phyloP scores from a whole-genome alignment of 768 basidiomycete species.

The Russula griseocarnosa region DNA sequence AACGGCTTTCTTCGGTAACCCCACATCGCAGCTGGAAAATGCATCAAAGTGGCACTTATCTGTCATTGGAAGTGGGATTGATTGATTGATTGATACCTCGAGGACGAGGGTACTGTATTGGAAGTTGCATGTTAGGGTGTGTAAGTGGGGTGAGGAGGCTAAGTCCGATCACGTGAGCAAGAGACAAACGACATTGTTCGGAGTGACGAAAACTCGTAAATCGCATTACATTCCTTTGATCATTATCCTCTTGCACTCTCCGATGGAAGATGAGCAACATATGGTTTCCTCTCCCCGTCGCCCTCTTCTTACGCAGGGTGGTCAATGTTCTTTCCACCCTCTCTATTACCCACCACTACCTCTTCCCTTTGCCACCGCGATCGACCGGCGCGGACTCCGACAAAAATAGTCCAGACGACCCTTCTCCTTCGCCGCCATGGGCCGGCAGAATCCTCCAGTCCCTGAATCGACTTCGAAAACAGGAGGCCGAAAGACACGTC shows the following conservation, averaged over 20 bases:
- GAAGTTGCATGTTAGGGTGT: too few relatives aligned
- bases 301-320: constrained; percentile 57
- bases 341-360: constrained; percentile 66
- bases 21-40: not conserved
- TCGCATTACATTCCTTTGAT: not conserved
- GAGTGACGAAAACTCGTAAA: not conserved
- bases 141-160: not conserved
- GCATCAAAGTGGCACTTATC: not conserved
- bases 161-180: not conserved
- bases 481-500: not conserved
- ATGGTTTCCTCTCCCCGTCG: constrained; percentile 56
- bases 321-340: constrained; percentile 64
- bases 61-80: too few relatives aligned
- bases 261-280: constrained; percentile 41
- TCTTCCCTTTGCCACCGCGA: constrained; percentile 35
- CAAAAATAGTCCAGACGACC: constrained; percentile 12
- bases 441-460: constrained; percentile 1
- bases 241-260: not conserved
- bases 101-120: not conserved
- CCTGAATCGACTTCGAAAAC: not conserved
- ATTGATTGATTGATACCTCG: not conserved
- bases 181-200: not conserved
- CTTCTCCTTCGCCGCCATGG: not conserved
- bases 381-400: not conserved
- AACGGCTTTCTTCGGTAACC: not conserved